Base-by-base conservation (phyloP, 208 protist genomes). In the Porcisia hertigi region DNA sequence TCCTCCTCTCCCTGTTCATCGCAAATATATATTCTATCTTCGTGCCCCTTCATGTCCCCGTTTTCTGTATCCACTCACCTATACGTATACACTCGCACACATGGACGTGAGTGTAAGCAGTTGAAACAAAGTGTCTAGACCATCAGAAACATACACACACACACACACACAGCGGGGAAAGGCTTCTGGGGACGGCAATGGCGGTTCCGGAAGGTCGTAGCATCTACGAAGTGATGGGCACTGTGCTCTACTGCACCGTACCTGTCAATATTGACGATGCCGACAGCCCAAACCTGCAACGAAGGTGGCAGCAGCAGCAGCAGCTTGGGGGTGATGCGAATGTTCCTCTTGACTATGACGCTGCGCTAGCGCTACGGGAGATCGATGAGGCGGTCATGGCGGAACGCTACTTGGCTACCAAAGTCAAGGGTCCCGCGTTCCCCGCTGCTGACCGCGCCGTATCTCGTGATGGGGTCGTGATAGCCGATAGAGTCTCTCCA, bases 141-240 rank as follows among this genome's bases (percentile, higher is more conserved):
- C 3, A 25, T 45, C 20, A 65, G 30, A 30, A 25, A 43, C 60
- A 30, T n/a, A 41, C 60, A 60, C 57, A 60, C 47, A 41, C n/a
- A 55, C 18, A 36, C 9, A 65, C 25, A 71, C 25, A 25, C 12
- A 12, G 9, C 3, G 5, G 41, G 18, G 14, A 67, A 11, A 43
- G 20, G 23, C 23, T 18, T 18, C 41, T 30, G 41, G 23, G 25
- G 63, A 30, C 30, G 43, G 73, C 30, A 11, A 93, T 93, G 88
- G 76, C 87, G 20, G 58, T 71, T 20, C 66, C 82, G n/a, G 83
- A 86, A 20, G 79, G 67, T 1, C 75, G 64, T 3, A 94, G 88
- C 77, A 72, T 93, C 30, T 96, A 96, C 65, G 86, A 93, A 69
- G 73, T 77, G 14, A 77, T 86, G 23, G 92, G 92, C 30, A 96